Percentiles rank a stretch among this genome's conserved stretches.
Conservation (phyloP, 176 grass and related monocot genomes). For the Eleusine indica region DNA sequence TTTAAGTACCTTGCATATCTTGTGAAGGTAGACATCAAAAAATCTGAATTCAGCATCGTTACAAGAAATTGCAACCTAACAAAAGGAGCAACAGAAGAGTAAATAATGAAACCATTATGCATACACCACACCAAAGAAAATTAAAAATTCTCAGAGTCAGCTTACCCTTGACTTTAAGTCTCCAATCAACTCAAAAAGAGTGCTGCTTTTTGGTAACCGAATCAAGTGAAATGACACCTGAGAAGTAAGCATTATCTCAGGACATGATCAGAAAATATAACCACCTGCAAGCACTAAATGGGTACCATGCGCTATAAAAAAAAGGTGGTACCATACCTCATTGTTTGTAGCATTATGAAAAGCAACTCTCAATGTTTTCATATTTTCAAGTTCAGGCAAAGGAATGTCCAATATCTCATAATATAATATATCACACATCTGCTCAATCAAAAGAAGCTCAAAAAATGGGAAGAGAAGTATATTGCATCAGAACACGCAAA, state of each 20-base stretch:
- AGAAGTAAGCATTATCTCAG: constrained; percentile 18
- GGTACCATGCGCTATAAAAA: not conserved
- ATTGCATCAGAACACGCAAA: constrained; percentile 1
- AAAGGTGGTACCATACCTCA: constrained; percentile 49
- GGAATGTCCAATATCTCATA: constrained; percentile 83
- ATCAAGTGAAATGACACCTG: constrained; percentile 58
- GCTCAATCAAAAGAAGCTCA: constrained; percentile 38
- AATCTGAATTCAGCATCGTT: constrained; percentile 62
- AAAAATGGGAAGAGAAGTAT: constrained; percentile 28
- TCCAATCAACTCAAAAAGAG: constrained; percentile 54
- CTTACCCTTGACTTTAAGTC: constrained; percentile 74
- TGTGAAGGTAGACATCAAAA: constrained; percentile 58
- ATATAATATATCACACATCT: constrained; percentile 77
- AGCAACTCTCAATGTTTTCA: constrained; percentile 62
- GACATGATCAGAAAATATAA: constrained; percentile 37
- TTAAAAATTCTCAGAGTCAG: not conserved
- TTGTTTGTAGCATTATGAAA: constrained; percentile 60
- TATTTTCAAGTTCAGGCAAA: constrained; percentile 74
- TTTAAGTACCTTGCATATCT: constrained; percentile 68
- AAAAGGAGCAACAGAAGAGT: constrained; percentile 19
- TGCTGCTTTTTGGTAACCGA: constrained; percentile 62
- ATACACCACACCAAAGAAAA: constrained; percentile 14
- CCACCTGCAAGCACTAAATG: not conserved
- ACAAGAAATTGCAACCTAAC: constrained; percentile 60
- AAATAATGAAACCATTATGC: constrained; percentile 20